Conservation (phyloP, 2,329 filamentous ascomycete genomes). For the Verticillium longisporum region DNA sequence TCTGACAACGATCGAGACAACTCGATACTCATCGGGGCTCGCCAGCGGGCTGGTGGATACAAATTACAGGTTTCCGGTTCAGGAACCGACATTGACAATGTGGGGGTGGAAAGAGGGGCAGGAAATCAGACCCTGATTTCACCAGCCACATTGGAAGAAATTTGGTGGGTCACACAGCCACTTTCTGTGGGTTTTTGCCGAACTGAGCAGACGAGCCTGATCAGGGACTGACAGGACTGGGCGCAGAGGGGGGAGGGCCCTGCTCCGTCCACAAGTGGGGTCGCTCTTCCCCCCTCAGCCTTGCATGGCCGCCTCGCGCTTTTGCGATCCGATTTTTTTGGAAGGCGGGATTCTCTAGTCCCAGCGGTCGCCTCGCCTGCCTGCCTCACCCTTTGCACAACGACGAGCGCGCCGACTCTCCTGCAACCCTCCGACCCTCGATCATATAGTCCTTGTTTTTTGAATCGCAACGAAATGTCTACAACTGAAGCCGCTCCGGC, state of each 20-base stretch:
- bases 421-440: no score
- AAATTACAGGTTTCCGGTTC: background rate
- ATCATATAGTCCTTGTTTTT: no score
- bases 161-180: background rate
- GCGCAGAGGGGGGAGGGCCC: no score
- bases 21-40: background rate
- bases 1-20: background rate
- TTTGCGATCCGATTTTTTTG: background rate
- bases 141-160: background rate
- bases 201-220: background rate
- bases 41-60: background rate
- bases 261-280: background rate
- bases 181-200: background rate
- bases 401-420: background rate
- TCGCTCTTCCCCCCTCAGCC: background rate
- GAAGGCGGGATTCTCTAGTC: background rate
- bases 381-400: background rate
- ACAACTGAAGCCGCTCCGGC: slow-evolving; percentile 23
- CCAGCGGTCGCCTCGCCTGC: background rate
- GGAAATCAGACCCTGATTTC: background rate
- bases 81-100: background rate
- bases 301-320: background rate
- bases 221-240: background rate
- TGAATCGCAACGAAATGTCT: slow-evolving; percentile 31
- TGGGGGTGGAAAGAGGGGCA: background rate